These are phyloP conservation scores for Kuraishia capsulata DNA, from an alignment of 805 yeast species.

Conservation along the genomic window DNA sequence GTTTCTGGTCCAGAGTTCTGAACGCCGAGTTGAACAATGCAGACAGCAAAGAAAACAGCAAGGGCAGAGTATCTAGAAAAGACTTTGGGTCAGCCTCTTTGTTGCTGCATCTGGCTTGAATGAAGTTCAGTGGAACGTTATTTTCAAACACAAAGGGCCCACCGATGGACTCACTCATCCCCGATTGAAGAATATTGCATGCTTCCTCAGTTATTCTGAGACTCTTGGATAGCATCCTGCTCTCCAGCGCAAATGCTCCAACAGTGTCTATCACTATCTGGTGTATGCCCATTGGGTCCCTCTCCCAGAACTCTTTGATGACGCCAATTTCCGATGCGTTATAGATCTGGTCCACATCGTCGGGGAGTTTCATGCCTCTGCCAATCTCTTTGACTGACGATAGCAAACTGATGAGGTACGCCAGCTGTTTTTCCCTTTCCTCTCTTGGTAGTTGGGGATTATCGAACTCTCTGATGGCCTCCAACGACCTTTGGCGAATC, in stretches of 20 bases:
- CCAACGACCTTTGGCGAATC: slow-evolving; percentile 11
- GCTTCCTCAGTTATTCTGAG: slow-evolving; percentile 52
- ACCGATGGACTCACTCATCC: slow-evolving; percentile 50
- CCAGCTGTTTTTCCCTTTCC: slow-evolving; percentile 20
- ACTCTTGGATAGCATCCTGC: slow-evolving; percentile 27
- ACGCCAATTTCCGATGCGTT: slow-evolving; percentile 20
- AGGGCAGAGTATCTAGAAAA: slow-evolving; percentile 27
- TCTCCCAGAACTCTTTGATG: slow-evolving; percentile 34
- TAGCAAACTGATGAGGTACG: slow-evolving; percentile 47
- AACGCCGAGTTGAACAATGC: slow-evolving; percentile 30
- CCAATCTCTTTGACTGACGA: slow-evolving; percentile 64
- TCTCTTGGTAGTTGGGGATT: slow-evolving; percentile 6
- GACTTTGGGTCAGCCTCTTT: slow-evolving; percentile 20
- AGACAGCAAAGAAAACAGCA: slow-evolving; percentile 34
- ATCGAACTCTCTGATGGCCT: slow-evolving; percentile 7
- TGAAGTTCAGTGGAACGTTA: slow-evolving; percentile 30
- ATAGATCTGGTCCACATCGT: slow-evolving; percentile 35
- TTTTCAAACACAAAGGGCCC: slow-evolving; percentile 59
- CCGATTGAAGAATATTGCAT: slow-evolving; percentile 52
- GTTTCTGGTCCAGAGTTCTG: slow-evolving; percentile 18
- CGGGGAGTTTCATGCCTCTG: slow-evolving; percentile 55
- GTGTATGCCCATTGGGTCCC: slow-evolving; percentile 39
- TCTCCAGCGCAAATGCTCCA: slow-evolving; percentile 30
- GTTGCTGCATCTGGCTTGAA: slow-evolving; percentile 8
- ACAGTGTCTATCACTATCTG: slow-evolving; percentile 30